Percentiles rank a stretch among this genome's conserved stretches.
These are phyloP conservation scores for Oleoguttula mirabilis DNA, from an alignment of 495 filamentous ascomycete species.

Conservation along the genomic window DNA sequence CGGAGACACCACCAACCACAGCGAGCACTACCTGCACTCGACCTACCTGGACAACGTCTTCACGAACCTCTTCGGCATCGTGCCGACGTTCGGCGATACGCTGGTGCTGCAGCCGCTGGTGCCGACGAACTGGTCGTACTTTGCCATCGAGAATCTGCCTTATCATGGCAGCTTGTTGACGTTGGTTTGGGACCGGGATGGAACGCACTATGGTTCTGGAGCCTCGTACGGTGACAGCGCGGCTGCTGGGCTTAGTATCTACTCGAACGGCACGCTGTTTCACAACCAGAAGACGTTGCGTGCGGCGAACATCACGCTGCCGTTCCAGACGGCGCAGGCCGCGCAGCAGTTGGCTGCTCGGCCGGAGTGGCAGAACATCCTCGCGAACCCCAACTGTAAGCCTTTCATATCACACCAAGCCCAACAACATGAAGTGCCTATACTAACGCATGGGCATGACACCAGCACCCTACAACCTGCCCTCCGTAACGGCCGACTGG, in stretches of 20 bases:
- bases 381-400: slow-evolving; percentile 30
- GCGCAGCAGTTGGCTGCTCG: slow-evolving; percentile 18
- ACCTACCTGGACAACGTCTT: slow-evolving; percentile 39
- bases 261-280: slow-evolving; percentile 27
- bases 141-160: slow-evolving; percentile 34
- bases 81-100: slow-evolving; percentile 28
- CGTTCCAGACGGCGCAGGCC: slow-evolving; percentile 17
- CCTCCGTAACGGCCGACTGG: slow-evolving; percentile 29
- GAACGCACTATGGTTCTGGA: slow-evolving; percentile 29
- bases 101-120: slow-evolving; percentile 33
- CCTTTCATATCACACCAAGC: not conserved
- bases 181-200: slow-evolving; percentile 32
- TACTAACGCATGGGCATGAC: too few species aligned
- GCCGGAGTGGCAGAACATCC: slow-evolving; percentile 32
- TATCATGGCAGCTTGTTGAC: slow-evolving; percentile 36
- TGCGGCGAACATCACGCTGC: slow-evolving; percentile 15
- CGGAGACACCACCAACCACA: slow-evolving; percentile 32
- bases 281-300: slow-evolving; percentile 14
- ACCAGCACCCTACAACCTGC: slow-evolving; percentile 29
- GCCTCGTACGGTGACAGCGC: slow-evolving; percentile 5
- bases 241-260: slow-evolving; percentile 28
- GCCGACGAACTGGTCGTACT: slow-evolving; percentile 35
- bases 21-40: slow-evolving; percentile 37
- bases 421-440: too few species aligned
- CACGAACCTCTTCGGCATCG: slow-evolving; percentile 35